phyloP scores from a whole-genome alignment of 2,329 filamentous ascomycete genomes.

The Hyphodiscus sp. region DNA sequence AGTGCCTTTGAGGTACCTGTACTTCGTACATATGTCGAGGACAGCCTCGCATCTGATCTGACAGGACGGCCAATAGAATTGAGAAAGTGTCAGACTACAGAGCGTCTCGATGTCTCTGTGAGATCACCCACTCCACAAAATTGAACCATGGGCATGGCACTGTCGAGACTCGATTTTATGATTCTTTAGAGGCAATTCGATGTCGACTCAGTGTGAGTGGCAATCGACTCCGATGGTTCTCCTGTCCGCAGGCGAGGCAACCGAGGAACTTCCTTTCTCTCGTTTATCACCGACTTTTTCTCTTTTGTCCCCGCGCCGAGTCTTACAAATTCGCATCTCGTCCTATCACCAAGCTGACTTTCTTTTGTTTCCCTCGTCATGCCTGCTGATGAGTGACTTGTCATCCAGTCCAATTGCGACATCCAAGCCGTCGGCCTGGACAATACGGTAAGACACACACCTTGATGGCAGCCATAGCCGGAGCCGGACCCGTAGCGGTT shows the following conservation, averaged over 20 bases:
- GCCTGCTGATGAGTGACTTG: background rate
- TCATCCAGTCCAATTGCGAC: background rate
- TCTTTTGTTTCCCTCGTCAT: background rate
- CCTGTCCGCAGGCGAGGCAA: conserved; percentile 5
- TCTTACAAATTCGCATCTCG: background rate
- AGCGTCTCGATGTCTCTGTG: background rate
- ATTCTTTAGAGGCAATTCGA: too few relatives aligned
- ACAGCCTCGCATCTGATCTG: too few relatives aligned
- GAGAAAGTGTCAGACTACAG: too few relatives aligned
- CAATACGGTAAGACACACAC: background rate
- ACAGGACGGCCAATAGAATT: too few relatives aligned
- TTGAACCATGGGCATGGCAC: background rate
- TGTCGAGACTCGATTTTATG: too few relatives aligned
- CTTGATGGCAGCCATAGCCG: background rate
- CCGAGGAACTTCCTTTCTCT: background rate
- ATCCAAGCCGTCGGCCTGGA: too few relatives aligned
- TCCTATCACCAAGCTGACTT: background rate
- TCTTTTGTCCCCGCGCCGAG: background rate
- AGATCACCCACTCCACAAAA: conserved; percentile 2
- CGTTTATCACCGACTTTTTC: background rate
- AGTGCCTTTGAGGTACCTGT: too few relatives aligned
- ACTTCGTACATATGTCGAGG: too few relatives aligned
- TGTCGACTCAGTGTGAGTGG: background rate
- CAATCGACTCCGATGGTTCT: background rate
- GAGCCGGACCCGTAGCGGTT: too few relatives aligned